These are phyloP conservation scores for Arthromyces matolae DNA, from an alignment of 768 basidiomycete species.

Conservation along the genomic window DNA sequence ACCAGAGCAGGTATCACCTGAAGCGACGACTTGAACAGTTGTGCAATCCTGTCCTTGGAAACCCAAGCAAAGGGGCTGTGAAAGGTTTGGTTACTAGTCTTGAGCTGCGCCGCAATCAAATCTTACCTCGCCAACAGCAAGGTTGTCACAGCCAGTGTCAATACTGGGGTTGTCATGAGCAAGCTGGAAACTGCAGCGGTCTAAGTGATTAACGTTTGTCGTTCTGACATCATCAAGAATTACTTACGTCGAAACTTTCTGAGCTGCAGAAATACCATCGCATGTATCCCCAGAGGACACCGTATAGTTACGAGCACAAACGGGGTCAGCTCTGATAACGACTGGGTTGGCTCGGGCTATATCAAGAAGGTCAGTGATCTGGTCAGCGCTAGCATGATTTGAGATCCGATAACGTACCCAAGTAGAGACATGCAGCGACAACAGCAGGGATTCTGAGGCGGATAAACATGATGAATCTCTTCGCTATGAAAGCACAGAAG, in stretches of 20 bases:
- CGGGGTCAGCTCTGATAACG: constrained; percentile 1
- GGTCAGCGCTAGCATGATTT: not conserved
- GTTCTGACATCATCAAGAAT: not conserved
- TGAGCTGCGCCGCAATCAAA: no score
- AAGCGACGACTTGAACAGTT: constrained; percentile 41
- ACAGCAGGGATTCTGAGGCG: constrained; percentile 6
- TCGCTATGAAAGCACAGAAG: no score
- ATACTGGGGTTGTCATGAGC: constrained; percentile 47
- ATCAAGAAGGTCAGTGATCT: not conserved
- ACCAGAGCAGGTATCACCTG: constrained; percentile 47
- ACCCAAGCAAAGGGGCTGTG: constrained; percentile 52
- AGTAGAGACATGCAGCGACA: constrained; percentile 8
- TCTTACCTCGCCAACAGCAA: constrained; percentile 47
- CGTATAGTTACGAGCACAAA: constrained; percentile 49
- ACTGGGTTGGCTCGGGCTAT: constrained; percentile 9
- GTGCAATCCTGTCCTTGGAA: constrained; percentile 52
- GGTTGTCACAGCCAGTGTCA: constrained; percentile 53
- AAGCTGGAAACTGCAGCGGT: constrained; percentile 49
- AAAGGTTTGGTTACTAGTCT: not conserved
- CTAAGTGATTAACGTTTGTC: not conserved
- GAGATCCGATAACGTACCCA: constrained; percentile 6
- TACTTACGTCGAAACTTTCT: constrained; percentile 46
- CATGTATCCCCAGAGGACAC: constrained; percentile 53
- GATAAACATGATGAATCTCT: constrained; percentile 17
- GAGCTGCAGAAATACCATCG: constrained; percentile 45